Evolutionary conservation across 345 rosid species (phyloP).

Genomic region (Anastatica hierochuntica): DNA sequence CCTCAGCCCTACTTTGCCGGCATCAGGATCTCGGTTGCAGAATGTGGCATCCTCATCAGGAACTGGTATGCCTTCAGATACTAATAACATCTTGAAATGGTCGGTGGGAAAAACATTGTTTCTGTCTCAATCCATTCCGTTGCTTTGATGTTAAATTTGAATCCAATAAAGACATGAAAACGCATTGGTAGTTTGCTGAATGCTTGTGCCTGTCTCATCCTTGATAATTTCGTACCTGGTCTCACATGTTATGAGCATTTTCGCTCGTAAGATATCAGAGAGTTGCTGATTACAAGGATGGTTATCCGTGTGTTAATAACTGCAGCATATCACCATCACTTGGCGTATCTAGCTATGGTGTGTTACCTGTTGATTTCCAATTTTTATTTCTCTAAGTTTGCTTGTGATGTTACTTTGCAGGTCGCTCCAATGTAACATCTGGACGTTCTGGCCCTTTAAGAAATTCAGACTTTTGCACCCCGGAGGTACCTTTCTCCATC

Average conservation of each 20-base stretch:
- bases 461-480: slow-evolving; percentile 52
- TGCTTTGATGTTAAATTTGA: slow-evolving; percentile 5
- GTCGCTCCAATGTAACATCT: slow-evolving; percentile 36
- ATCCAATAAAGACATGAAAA: not conserved
- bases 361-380: too few species aligned
- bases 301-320: not conserved
- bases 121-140: not conserved
- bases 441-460: slow-evolving; percentile 38
- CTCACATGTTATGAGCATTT: too few species aligned
- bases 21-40: slow-evolving; percentile 40
- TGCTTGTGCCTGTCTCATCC: not conserved
- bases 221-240: not conserved
- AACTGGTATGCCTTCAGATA: slow-evolving; percentile 30
- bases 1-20: slow-evolving; percentile 49
- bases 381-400: slow-evolving; percentile 5
- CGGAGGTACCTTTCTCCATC: slow-evolving; percentile 44
- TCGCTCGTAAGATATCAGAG: too few species aligned
- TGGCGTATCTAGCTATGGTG: not conserved
- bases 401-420: slow-evolving; percentile 33
- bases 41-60: slow-evolving; percentile 60
- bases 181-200: slow-evolving; percentile 1
- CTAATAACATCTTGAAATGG: slow-evolving; percentile 7
- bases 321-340: not conserved
- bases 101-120: not conserved
- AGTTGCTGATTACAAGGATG: not conserved